Percentiles rank a stretch among this genome's conserved stretches.
Evolutionary conservation across 306 rosid species (phyloP).

Genomic region (Lagenaria siceraria): DNA sequence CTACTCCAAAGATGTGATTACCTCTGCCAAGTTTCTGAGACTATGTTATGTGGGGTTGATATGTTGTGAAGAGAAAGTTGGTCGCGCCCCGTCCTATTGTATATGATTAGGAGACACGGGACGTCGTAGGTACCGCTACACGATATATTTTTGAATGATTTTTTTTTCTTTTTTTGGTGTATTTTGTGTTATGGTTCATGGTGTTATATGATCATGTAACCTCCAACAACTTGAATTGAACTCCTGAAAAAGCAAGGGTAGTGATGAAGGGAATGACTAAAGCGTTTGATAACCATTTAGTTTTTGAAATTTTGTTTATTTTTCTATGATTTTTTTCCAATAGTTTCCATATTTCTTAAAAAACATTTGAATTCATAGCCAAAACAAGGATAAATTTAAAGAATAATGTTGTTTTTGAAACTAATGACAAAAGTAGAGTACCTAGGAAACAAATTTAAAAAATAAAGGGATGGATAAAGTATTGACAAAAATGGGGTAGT

Average conservation of each 20-base stretch:
- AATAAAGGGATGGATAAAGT: too few relatives aligned
- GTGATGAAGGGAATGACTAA: background rate
- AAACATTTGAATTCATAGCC: too few relatives aligned
- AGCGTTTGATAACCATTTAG: background rate
- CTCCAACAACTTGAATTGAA: background rate
- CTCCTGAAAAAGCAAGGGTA: background rate
- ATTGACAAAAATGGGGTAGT: too few relatives aligned
- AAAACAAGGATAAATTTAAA: too few relatives aligned
- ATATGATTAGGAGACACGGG: background rate
- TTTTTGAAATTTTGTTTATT: too few relatives aligned
- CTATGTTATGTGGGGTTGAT: background rate
- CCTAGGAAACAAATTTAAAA: too few relatives aligned
- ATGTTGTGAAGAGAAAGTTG: background rate
- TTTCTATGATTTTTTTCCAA: too few relatives aligned
- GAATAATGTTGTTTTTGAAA: too few relatives aligned
- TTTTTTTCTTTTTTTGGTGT: background rate
- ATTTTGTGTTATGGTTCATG: background rate
- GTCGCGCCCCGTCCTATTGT: background rate
- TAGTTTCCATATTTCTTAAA: too few relatives aligned
- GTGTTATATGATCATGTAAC: background rate
- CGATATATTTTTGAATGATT: background rate
- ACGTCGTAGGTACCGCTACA: background rate
- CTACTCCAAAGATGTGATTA: background rate
- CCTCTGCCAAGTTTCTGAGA: background rate
- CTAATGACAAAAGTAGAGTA: too few relatives aligned